These are phyloP conservation scores for Sporothrix brasiliensis DNA, from an alignment of 2,329 filamentous ascomycete genomes.

Conservation along the genomic window DNA sequence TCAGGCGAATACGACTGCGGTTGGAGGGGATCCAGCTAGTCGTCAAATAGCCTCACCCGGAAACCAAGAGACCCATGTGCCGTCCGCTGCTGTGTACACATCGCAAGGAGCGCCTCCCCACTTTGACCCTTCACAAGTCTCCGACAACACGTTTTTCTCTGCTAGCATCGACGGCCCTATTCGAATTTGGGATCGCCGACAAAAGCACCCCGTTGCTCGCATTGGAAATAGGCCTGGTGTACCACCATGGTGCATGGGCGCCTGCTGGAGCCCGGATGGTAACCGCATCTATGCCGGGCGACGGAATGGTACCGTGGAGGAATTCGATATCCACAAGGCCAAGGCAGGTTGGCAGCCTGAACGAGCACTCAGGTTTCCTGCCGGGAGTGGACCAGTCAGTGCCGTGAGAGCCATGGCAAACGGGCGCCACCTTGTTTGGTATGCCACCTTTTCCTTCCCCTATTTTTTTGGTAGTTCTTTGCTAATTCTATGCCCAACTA, in stretches of 20 bases:
- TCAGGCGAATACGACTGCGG: neutral
- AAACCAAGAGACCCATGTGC: neutral
- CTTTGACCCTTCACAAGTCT: slow-evolving; percentile 61
- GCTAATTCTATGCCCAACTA: neutral
- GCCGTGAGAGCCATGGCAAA: slow-evolving; percentile 90
- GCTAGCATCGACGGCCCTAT: slow-evolving; percentile 85
- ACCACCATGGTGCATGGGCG: slow-evolving; percentile 96
- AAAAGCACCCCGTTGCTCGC: slow-evolving; percentile 74
- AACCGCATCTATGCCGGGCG: slow-evolving; percentile 93
- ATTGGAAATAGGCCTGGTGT: slow-evolving; percentile 74
- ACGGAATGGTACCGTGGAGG: slow-evolving; percentile 89
- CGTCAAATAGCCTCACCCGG: neutral
- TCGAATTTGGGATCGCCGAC: slow-evolving; percentile 89
- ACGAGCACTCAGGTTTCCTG: slow-evolving; percentile 82
- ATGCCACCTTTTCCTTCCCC: slow-evolving; percentile 25
- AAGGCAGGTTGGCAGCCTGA: slow-evolving; percentile 69
- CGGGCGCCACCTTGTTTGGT: slow-evolving; percentile 83
- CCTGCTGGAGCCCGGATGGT: slow-evolving; percentile 93
- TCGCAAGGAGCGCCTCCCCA: slow-evolving; percentile 47
- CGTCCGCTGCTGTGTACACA: slow-evolving; percentile 41
- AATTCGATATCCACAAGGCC: slow-evolving; percentile 83
- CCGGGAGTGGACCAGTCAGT: slow-evolving; percentile 85
- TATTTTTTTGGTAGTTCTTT: neutral
- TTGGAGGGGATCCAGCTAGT: neutral
- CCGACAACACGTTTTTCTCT: slow-evolving; percentile 81